Evolutionary conservation across 2,329 filamentous ascomycete genomes (phyloP), one percentile per base, ranked within the genome.

Genomic region (Huntiella omanensis): DNA sequence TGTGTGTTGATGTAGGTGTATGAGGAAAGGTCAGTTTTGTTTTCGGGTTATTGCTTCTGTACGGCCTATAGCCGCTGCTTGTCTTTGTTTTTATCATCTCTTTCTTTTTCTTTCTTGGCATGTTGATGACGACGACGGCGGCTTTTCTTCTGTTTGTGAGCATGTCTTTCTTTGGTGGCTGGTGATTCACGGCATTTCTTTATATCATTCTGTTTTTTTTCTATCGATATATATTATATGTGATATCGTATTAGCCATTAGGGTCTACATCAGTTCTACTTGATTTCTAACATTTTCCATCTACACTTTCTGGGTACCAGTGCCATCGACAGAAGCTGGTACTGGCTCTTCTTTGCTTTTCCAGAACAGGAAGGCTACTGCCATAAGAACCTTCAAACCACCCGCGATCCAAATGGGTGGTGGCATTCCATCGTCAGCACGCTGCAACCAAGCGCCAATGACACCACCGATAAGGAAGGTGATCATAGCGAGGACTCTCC

Each of bases 1-100:
- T 80, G 75, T 59, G 57, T 58, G 50, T 59, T 80, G 51, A 78
- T 80, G 75, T 80, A 62, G 61, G 38, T 36, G 17, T 13, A 13
- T 32, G 13, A 16, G 16, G 32, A 12, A n/a, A 15, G 5, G 28
- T 33, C 28, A 11, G 7, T 8, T 28, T 37, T 5, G 8, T 11
- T 34, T 36, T 34, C 15, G 41, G n/a, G 13, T 34, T 34, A 5
- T 19, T 35, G 16, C 28, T 41, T 19, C n/a, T 41, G 16, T 10
- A 28, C 7, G 22, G 22, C 22, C 22, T 28, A 28, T 47, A 35
- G 6, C 28, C 39, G 19, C 16, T 39, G 13, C 33, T 22, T 43
- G 15, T 22, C 28, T 43, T 40, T 39, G 12, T 13, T 35, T 42
- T 22, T 45, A 19, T 11, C 16, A 7, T 37, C 19, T 34, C 33